These are phyloP conservation scores for Hericium alpestre DNA, from an alignment of 768 basidiomycete genomes.

Conservation along the genomic window DNA sequence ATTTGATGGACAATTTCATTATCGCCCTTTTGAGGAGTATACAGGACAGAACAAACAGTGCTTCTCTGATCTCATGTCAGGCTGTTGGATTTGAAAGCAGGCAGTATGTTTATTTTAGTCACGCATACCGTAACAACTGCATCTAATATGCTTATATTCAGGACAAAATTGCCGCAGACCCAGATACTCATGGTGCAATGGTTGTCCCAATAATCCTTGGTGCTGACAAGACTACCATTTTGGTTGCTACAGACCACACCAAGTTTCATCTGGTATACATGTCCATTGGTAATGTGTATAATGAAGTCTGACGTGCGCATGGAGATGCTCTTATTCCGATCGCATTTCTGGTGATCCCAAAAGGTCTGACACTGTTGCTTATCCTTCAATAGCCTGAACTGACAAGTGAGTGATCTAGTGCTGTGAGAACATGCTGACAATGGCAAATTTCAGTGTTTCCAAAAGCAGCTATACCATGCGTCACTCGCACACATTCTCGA, in stretches of 20 bases:
- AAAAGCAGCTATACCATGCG: constrained; percentile 9
- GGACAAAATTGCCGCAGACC: constrained; percentile 7
- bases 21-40: neutral
- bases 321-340: constrained; percentile 15
- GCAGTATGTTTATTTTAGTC: constrained; percentile 16
- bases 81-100: constrained; percentile 31
- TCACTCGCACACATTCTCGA: constrained; percentile 7
- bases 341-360: constrained; percentile 21
- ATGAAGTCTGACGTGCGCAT: constrained; percentile 16
- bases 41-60: neutral
- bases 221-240: constrained; percentile 20
- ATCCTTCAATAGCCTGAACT: too few species aligned
- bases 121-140: neutral
- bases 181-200: constrained; percentile 5
- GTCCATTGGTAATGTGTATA: constrained; percentile 16
- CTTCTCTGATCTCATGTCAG: constrained; percentile 30
- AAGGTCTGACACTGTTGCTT: constrained; percentile 11
- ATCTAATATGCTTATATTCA: neutral
- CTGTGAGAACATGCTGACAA: neutral
- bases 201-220: constrained; percentile 14
- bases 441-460: constrained; percentile 3
- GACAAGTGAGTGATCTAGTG: neutral
- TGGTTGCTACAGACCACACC: constrained; percentile 16
- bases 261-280: constrained; percentile 18
- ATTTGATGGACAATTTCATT: neutral